phyloP scores from a whole-genome alignment of 768 basidiomycete species.

The Lactarius deliciosus region DNA sequence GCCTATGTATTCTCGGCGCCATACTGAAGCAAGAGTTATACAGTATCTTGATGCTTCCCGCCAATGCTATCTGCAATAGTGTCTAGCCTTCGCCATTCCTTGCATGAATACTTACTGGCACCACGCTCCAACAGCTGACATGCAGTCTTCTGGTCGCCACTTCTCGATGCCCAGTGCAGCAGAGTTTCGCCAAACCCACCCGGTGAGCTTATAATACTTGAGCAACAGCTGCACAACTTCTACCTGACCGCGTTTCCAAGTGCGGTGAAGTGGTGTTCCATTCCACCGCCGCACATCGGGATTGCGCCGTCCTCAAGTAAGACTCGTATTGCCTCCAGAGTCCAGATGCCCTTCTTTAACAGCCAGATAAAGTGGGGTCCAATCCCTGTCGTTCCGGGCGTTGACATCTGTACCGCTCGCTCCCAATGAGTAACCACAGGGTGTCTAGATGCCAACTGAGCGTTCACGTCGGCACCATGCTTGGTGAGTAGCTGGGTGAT shows the following conservation, averaged over 20 bases:
- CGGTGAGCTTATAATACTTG: not conserved
- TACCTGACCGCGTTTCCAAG: not conserved
- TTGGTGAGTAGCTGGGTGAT: not conserved
- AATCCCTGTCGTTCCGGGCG: too few relatives aligned
- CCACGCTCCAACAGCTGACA: not conserved
- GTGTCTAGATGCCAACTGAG: not conserved
- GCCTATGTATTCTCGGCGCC: not conserved
- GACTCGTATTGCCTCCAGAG: too few relatives aligned
- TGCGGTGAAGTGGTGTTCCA: too few relatives aligned
- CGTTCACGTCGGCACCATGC: constrained; percentile 1
- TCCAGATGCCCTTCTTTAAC: not conserved
- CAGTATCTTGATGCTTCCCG: too few relatives aligned
- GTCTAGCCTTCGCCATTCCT: not conserved
- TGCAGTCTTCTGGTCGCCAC: not conserved
- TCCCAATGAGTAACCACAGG: not conserved
- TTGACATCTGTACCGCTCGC: not conserved
- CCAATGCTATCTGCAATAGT: too few relatives aligned
- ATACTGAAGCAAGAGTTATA: not conserved
- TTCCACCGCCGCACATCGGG: too few relatives aligned
- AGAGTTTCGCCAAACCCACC: not conserved
- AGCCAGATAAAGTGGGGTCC: not conserved
- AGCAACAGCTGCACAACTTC: not conserved
- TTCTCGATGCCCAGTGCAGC: not conserved
- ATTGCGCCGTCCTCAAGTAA: too few relatives aligned
- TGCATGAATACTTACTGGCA: not conserved